A percentile compares a stretch with the other conserved stretches of the same genome.
Conservation (phyloP, 1,139 yeast genomes). For the Candida buenavistaensis region DNA sequence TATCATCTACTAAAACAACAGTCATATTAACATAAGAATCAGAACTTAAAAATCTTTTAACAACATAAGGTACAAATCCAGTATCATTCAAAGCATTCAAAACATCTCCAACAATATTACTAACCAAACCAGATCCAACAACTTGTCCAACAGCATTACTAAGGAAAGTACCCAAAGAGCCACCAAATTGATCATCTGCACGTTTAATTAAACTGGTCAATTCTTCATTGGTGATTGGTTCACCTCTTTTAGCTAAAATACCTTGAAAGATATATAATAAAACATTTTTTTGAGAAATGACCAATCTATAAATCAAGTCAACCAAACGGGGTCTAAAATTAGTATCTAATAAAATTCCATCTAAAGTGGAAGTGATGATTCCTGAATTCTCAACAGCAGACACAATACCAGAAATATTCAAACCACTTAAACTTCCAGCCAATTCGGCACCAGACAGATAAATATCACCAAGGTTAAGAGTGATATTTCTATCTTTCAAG, state of each 20-base stretch:
- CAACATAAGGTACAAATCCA: conserved; percentile 39
- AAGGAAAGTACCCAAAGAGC: conserved; percentile 28
- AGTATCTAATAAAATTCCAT: conserved; percentile 39
- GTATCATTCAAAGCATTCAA: conserved; percentile 44
- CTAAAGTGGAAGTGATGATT: conserved; percentile 31
- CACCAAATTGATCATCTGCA: conserved; percentile 19
- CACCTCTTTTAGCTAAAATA: conserved; percentile 22
- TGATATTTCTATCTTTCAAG: conserved; percentile 13
- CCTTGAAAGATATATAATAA: conserved; percentile 26
- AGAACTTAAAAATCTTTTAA: conserved; percentile 37
- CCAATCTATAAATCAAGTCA: conserved; percentile 33
- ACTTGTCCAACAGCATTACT: conserved; percentile 31
- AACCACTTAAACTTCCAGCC: conserved; percentile 19
- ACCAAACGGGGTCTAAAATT: conserved; percentile 36
- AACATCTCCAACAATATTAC: conserved; percentile 25
- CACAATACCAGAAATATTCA: conserved; percentile 28
- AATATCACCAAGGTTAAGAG: conserved; percentile 10
- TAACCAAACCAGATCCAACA: conserved; percentile 30
- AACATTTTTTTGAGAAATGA: conserved; percentile 29
- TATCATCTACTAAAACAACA: conserved; percentile 26
- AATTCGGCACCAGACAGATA: conserved; percentile 3
- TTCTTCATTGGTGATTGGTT: conserved; percentile 6
- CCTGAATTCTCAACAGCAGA: conserved; percentile 33
- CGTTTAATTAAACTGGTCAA: conserved; percentile 18
- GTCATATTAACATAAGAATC: conserved; percentile 42